Base-by-base conservation (phyloP, 768 basidiomycete genomes). In the Agrocybe pediades region DNA sequence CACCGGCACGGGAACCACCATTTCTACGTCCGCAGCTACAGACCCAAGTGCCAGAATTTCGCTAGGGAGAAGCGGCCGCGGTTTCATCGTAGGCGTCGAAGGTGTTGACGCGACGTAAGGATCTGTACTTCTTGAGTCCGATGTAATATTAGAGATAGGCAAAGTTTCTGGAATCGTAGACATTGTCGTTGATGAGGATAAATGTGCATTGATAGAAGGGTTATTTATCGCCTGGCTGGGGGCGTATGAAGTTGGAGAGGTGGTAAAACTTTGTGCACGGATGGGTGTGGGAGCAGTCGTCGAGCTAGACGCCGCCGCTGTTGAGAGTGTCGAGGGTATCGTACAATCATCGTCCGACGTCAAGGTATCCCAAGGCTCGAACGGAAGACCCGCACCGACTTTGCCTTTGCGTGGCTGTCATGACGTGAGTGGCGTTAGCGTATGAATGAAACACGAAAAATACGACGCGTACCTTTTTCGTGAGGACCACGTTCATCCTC, bases 311-410 rank as follows among this genome's bases (percentile, higher is more conserved):
- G 50, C 46, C 20, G 55, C 21, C 6, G 45, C 33, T 9, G 42
- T 23, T 8, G 53, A 49, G 7, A 29, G 39, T 2, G 43, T 33
- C 36, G 47, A 25, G 9, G 44, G 45, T 24, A 51, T 40, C 19
- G 40, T 61, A 42, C 60, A 60, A 11, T 62, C 63, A 24, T 64
- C 63, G 39, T 62, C 66, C 24, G 58, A 60, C n/a, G 64, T 61
- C 20, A 63, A 42, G 25, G 69, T 68, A 54, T 81, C 76, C 82
- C 82, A 83, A 41, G 82, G 82, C 61, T 83, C 82, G 53, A 73
- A 76, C 0, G 82, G 82, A 7, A 83, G 69, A 0, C 71, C 62
- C 1, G 81, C 82, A 39, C 82, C 82, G 6, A 82, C 80, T 24
- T 68, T 71, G 25, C 82, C 82, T 65, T 76, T 79, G 15, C 79